Evolutionary conservation across 345 rosid species (phyloP), one percentile per base, ranked within the genome.

Genomic region (Citrus trifoliata): DNA sequence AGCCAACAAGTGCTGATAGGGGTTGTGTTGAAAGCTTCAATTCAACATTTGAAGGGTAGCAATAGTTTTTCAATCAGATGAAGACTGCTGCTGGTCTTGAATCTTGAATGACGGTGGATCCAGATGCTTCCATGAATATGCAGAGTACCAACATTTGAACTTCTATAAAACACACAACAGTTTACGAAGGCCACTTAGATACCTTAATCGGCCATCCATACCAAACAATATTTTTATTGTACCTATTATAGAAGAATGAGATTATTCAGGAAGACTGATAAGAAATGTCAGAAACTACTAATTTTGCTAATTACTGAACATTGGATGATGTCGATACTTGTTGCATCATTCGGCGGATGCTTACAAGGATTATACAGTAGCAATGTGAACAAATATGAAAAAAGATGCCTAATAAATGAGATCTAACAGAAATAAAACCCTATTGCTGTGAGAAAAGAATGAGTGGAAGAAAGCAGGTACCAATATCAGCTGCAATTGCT

Each of bases 401-500:
- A 78, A 35, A 24, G 38, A 32, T 68, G 40, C 30, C 64, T 18
- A 73, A 8, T 25, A n/a, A 68, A 69, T 27, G 4, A 53, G 32
- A 59, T 38, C 37, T 33, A 27, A 59, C 33, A 55, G 40, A 30
- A 16, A 22, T 27, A 28, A 28, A 28, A 32, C 13, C 56, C 7
- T 19, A 30, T 8, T 48, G 38, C 7, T 10, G 27, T 35, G 10
- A 71, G 74, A 14, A 75, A 69, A 70, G 30, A 27, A 76, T 21
- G 4, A 75, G 66, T 16, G 28, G 71, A 6, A 64, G 66, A 51
- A 58, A 38, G 25, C 40, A 71, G 68, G 7, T 71, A 83, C 83
- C 86, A 16, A 14, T 21, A 73, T 67, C 76, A 79, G 64, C 55
- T 18, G 64, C 38, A 51, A 48, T 24, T 53, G 28, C 63, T 24